Conservation (phyloP, 2,329 filamentous ascomycete genomes). For the Fusarium proliferatum region DNA sequence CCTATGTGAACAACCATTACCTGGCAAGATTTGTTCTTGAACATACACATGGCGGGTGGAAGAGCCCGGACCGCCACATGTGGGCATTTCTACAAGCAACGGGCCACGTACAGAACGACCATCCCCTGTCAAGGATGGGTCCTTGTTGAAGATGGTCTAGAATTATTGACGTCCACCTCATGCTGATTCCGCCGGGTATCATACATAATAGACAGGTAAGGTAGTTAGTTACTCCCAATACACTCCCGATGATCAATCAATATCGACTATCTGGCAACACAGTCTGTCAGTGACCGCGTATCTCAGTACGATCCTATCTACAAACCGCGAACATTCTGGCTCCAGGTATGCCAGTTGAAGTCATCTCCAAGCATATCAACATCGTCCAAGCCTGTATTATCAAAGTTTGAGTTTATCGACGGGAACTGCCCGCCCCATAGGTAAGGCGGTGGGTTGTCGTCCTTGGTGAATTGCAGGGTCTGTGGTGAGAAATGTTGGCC, state of each 20-base stretch:
- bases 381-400: conserved; percentile 47
- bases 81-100: not conserved
- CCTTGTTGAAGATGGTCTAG: not conserved
- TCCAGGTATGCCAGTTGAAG: conserved; percentile 64
- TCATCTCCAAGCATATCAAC: conserved; percentile 55
- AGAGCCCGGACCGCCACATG: not conserved
- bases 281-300: conserved; percentile 33
- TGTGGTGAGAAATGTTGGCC: conserved; percentile 31
- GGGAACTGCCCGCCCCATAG: conserved; percentile 55
- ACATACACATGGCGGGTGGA: not conserved
- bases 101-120: not conserved
- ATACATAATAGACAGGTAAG: conserved; percentile 30
- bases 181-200: conserved; percentile 39
- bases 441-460: conserved; percentile 54
- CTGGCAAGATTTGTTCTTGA: not conserved
- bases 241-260: not conserved
- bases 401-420: conserved; percentile 45
- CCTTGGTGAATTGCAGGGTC: conserved; percentile 43
- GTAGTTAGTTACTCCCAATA: conserved; percentile 12
- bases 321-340: conserved; percentile 54
- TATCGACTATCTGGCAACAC: not conserved
- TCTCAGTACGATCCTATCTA: conserved; percentile 49
- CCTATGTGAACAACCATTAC: not conserved
- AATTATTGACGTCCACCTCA: not conserved
- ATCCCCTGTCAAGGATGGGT: not conserved